These are phyloP conservation scores for Ceriops zippeliana DNA, from an alignment of 345 rosid genomes.

Conservation along the genomic window DNA sequence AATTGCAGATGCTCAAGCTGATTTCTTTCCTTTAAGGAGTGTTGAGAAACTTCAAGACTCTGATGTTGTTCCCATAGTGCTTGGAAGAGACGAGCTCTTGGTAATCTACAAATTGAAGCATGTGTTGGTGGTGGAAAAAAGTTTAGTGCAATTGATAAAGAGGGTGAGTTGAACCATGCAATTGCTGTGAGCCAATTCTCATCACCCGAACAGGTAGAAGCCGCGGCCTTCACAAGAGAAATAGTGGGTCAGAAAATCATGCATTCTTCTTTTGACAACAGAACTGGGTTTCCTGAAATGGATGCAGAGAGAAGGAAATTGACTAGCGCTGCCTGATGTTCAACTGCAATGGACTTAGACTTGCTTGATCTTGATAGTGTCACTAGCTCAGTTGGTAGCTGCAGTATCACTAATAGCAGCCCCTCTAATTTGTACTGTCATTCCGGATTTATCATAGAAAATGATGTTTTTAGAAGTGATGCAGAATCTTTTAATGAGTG, in stretches of 20 bases:
- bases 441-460: conserved; percentile 33
- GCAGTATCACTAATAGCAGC: conserved; percentile 11
- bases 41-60: conserved; percentile 30
- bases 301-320: conserved; percentile 39
- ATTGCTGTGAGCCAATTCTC: conserved; percentile 22
- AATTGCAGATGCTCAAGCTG: conserved; percentile 21
- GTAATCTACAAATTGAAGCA: conserved; percentile 26
- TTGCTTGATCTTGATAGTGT: conserved; percentile 31
- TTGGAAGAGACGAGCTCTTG: conserved; percentile 34
- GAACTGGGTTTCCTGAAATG: conserved; percentile 31
- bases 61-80: conserved; percentile 29
- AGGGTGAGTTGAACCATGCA: conserved; percentile 22
- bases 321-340: conserved; percentile 27
- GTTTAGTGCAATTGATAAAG: conserved; percentile 31
- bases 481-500: conserved; percentile 17
- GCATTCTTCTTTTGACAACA: conserved; percentile 33
- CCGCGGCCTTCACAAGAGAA: conserved; percentile 36
- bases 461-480: conserved; percentile 31
- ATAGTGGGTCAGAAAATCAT: conserved; percentile 29
- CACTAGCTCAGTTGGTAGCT: conserved; percentile 37
- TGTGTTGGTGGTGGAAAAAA: conserved; percentile 24
- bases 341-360: conserved; percentile 17
- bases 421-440: conserved; percentile 14
- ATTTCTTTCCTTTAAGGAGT: conserved; percentile 25
- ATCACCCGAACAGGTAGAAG: conserved; percentile 30